A percentile compares a stretch with the other conserved stretches of the same genome.
Conservation (phyloP, 2,329 filamentous ascomycete genomes). For the Helotiales sp. region DNA sequence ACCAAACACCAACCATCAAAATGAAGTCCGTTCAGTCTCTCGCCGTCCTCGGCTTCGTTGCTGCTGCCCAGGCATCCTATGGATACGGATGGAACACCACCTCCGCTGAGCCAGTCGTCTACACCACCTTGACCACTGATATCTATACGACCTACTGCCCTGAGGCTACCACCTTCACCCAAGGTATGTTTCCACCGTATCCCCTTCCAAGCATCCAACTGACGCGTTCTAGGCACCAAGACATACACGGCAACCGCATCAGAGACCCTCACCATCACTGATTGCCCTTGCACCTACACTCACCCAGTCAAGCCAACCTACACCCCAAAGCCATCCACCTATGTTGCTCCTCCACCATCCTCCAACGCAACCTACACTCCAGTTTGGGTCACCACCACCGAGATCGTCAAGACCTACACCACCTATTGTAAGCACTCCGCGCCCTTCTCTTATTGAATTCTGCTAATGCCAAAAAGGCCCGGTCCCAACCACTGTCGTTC, state of each 20-base stretch:
- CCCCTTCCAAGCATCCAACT: background rate
- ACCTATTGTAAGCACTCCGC: constrained; percentile 61
- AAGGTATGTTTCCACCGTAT: constrained; percentile 30
- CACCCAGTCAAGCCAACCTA: constrained; percentile 17
- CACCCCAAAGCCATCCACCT: constrained; percentile 12
- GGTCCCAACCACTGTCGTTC: constrained; percentile 20
- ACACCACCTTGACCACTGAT: constrained; percentile 50
- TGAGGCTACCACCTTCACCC: constrained; percentile 50
- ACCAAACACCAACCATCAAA: constrained; percentile 24
- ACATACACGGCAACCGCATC: constrained; percentile 63
- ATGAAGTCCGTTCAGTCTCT: constrained; percentile 40
- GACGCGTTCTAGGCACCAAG: constrained; percentile 38
- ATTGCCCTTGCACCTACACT: constrained; percentile 55
- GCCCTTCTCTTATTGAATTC: background rate
- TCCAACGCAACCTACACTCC: constrained; percentile 37
- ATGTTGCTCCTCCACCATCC: constrained; percentile 10
- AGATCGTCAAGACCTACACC: constrained; percentile 49
- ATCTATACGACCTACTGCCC: constrained; percentile 56
- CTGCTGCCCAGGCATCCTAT: constrained; percentile 31
- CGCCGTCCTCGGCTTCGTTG: constrained; percentile 41
- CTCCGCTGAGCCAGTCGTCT: constrained; percentile 30
- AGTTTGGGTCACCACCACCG: constrained; percentile 48
- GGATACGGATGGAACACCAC: constrained; percentile 11
- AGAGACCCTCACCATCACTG: constrained; percentile 56
- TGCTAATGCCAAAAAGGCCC: constrained; percentile 10